Base-by-base conservation (phyloP, 345 rosid species). In the Punica granatum region DNA sequence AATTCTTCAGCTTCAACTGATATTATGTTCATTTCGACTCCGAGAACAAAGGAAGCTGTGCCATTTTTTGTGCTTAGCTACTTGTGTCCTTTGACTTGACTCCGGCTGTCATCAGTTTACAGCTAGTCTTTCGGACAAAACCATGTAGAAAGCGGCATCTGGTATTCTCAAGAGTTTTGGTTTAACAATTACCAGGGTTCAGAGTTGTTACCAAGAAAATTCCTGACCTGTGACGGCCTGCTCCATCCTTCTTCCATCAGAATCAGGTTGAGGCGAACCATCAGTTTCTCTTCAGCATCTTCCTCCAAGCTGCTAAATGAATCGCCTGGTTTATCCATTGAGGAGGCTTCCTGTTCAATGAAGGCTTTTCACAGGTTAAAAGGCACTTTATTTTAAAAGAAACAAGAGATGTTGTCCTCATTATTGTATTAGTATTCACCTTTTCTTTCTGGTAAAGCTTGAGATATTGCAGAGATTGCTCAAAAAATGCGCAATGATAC, bases 161-260 rank as follows among this genome's bases (percentile, higher is more conserved):
- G 8, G 14, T 56, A 56, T 25, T 56, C 41, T 37, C 41, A 37
- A 37, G 41, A 49, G 7, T 49, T 49, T 3, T 53, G 28, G 1
- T 7, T 53, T 7, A 63, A 33, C 46, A 30, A 5, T 18, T 65
- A 65, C 88, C 92, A 85, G 16, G 92, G 88, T 59, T 85, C 92
- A 10, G 88, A 73, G 62, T 76, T 81, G 67, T 76, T 82, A 41
- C 85, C 82, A 15, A 79, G 83, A 74, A 82, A 85, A 65, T 80
- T 85, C 70, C 86, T 79, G 33, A 34, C 72, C 56, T 76, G 58
- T 19, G 81, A 68, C 28, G 82, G 79, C 72, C 54, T 66, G 75
- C 82, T 79, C 90, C 90, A 83, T 36, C 90, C 88, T 12, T 69
- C 84, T 67, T 88, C 90, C 90, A 77, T 85, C 42, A 69, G 72